These are phyloP conservation scores for Conticribra weissflogii DNA, from an alignment of 108 stramenopile genomes.

Conservation along the genomic window DNA sequence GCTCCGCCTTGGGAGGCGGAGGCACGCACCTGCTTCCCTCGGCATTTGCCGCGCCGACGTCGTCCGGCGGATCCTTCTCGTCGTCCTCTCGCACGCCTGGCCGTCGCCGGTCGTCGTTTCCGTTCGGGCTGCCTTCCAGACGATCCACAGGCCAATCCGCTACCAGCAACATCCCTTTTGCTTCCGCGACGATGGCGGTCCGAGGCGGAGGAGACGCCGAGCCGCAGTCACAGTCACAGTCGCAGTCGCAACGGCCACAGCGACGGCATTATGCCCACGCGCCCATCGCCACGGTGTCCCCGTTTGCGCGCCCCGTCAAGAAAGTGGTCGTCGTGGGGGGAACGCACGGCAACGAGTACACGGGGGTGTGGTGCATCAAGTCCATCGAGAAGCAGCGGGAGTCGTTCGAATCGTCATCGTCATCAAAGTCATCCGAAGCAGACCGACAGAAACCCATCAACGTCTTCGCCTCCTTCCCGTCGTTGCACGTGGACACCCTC, in stretches of 20 bases:
- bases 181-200: not conserved
- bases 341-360: slow-evolving; percentile 92
- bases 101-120: not conserved
- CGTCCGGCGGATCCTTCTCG: not conserved
- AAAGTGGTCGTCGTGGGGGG: slow-evolving; percentile 81
- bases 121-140: no score
- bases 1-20: slow-evolving; percentile 7
- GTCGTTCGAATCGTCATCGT: not conserved
- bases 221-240: not conserved
- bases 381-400: slow-evolving; percentile 42
- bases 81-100: not conserved
- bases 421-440: not conserved
- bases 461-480: slow-evolving; percentile 42
- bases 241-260: not conserved
- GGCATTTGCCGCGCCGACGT: slow-evolving; percentile 32
- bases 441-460: not conserved
- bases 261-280: slow-evolving; percentile 6
- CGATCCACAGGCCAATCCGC: not conserved
- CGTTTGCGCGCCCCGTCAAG: slow-evolving; percentile 23
- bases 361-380: slow-evolving; percentile 80
- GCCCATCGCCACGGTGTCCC: slow-evolving; percentile 11
- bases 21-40: slow-evolving; percentile 6
- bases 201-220: not conserved
- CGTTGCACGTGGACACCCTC: slow-evolving; percentile 54
- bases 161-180: not conserved